phyloP scores from a whole-genome alignment of 768 basidiomycete genomes.

The Panaeolus cyanescens region DNA sequence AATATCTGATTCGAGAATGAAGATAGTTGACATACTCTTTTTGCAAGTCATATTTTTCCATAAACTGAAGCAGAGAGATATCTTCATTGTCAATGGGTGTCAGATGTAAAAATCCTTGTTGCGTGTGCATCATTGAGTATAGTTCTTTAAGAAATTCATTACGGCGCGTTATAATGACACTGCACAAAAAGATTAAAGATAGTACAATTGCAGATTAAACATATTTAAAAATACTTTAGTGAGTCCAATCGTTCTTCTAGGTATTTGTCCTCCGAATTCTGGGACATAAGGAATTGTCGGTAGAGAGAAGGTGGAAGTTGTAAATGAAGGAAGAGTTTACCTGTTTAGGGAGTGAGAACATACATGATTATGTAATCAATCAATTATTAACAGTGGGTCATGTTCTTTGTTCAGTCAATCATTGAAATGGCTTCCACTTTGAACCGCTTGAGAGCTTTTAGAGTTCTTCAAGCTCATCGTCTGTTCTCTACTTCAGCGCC shows the following conservation, averaged over 20 bases:
- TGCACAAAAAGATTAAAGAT: slow-evolving; percentile 25
- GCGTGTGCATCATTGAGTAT: slow-evolving; percentile 63
- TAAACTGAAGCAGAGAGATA: slow-evolving; percentile 48
- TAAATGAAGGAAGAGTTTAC: slow-evolving; percentile 3
- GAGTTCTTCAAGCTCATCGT: neutral
- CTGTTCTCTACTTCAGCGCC: neutral
- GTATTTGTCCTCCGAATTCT: slow-evolving; percentile 15
- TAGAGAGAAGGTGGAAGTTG: neutral
- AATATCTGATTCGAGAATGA: slow-evolving; percentile 1
- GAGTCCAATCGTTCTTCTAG: slow-evolving; percentile 43
- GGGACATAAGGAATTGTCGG: slow-evolving; percentile 10
- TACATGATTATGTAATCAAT: neutral
- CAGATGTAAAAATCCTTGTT: slow-evolving; percentile 42
- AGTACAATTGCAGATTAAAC: slow-evolving; percentile 1
- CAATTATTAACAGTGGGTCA: no score
- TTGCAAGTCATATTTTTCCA: slow-evolving; percentile 56
- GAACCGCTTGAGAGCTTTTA: no score
- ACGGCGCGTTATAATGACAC: slow-evolving; percentile 63
- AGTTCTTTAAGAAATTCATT: slow-evolving; percentile 75
- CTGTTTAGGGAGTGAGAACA: slow-evolving; percentile 7
- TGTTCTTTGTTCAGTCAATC: no score
- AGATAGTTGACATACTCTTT: slow-evolving; percentile 43
- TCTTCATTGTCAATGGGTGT: slow-evolving; percentile 44
- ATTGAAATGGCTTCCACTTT: no score
- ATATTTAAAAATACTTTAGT: slow-evolving; percentile 35